phyloP scores from a whole-genome alignment of 2,329 filamentous ascomycete species.

The Fusarium nurragi region DNA sequence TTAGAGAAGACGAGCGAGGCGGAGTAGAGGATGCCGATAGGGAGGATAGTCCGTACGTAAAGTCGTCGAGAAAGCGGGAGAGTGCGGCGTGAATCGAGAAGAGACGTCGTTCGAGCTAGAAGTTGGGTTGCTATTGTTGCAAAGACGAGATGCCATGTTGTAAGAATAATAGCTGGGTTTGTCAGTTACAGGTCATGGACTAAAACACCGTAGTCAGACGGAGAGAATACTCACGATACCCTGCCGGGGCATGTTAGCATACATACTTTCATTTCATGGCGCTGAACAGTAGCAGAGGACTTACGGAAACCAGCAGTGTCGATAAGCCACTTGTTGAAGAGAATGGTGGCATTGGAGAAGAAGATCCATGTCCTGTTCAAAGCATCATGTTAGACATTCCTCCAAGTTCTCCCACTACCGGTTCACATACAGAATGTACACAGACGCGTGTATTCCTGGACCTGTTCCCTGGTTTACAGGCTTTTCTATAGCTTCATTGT shows the following conservation, averaged over 20 bases:
- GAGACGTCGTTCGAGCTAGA: conserved; percentile 69
- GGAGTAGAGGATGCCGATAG: conserved; percentile 73
- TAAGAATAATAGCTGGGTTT: conserved; percentile 63
- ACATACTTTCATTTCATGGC: background rate
- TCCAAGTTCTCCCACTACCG: background rate
- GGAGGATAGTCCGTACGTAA: conserved; percentile 71
- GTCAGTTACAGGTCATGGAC: conserved; percentile 14
- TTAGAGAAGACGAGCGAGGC: conserved; percentile 73
- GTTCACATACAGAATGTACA: conserved; percentile 46
- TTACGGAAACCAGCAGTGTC: conserved; percentile 78
- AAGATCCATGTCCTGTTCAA: conserved; percentile 75
- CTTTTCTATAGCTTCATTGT: conserved; percentile 41
- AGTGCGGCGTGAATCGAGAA: conserved; percentile 70
- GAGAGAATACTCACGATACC: conserved; percentile 47
- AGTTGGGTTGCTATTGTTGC: conserved; percentile 73
- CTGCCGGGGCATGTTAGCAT: conserved; percentile 34
- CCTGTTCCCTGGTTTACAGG: conserved; percentile 27
- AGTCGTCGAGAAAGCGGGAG: conserved; percentile 68
- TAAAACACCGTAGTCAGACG: background rate
- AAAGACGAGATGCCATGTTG: conserved; percentile 74
- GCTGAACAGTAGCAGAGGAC: conserved; percentile 47
- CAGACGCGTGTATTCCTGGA: conserved; percentile 47
- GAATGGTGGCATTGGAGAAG: conserved; percentile 83
- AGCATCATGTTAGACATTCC: conserved; percentile 17
- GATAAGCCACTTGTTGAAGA: conserved; percentile 94